These are phyloP conservation scores for Blastocrithidia nonstop DNA, from an alignment of 208 protist species.

Conservation along the genomic window DNA sequence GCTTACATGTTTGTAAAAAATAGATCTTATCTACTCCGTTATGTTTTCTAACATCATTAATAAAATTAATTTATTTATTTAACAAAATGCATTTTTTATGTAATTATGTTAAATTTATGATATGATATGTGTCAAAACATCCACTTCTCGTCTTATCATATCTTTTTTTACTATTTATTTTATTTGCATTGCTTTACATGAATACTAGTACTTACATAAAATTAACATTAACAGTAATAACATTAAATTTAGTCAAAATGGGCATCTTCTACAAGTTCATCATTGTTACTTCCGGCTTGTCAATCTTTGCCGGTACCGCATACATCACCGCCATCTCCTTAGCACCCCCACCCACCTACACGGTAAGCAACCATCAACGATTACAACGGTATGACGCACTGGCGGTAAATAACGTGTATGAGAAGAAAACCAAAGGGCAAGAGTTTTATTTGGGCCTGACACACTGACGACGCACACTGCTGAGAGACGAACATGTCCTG, in stretches of 20 bases:
- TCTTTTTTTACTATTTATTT: too few relatives aligned
- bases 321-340: slow-evolving; percentile 52
- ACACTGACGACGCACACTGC: slow-evolving; percentile 46
- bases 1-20: too few relatives aligned
- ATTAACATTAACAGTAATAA: slow-evolving; percentile 1
- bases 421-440: slow-evolving; percentile 63
- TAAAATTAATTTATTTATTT: too few relatives aligned
- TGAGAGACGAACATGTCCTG: slow-evolving; percentile 46
- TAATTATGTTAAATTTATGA: too few relatives aligned
- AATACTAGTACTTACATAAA: slow-evolving; percentile 2
- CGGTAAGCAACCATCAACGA: slow-evolving; percentile 56
- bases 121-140: too few relatives aligned
- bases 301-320: slow-evolving; percentile 47
- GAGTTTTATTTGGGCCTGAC: slow-evolving; percentile 75
- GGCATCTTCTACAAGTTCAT: slow-evolving; percentile 35
- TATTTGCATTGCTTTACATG: slow-evolving; percentile 1
- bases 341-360: slow-evolving; percentile 45
- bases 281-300: too few relatives aligned
- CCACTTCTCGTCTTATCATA: too few relatives aligned
- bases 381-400: slow-evolving; percentile 54
- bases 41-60: too few relatives aligned
- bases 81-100: too few relatives aligned
- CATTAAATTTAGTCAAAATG: slow-evolving; percentile 3
- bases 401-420: slow-evolving; percentile 46
- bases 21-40: too few relatives aligned